Percentiles rank a stretch among this genome's conserved stretches.
phyloP scores from a whole-genome alignment of 805 yeast species.

The Lachancea sp. region DNA sequence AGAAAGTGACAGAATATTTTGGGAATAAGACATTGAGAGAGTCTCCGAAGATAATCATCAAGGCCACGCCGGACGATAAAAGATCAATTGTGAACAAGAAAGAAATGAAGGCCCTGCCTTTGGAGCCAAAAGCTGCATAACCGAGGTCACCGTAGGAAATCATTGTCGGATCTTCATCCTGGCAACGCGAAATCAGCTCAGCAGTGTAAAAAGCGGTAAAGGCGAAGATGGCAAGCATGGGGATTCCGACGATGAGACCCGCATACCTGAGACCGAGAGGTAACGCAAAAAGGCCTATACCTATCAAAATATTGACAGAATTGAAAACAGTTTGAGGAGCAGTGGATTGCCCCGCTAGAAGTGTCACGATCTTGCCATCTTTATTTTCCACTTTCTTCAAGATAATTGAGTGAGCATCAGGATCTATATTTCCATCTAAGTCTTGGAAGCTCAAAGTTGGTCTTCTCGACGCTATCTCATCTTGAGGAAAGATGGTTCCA shows the following conservation, averaged over 20 bases:
- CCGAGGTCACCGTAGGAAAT: slow-evolving; percentile 88
- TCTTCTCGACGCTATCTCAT: slow-evolving; percentile 26
- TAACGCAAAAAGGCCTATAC: slow-evolving; percentile 67
- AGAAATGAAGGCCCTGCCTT: slow-evolving; percentile 69
- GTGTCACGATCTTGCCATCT: slow-evolving; percentile 64
- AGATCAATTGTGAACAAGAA: slow-evolving; percentile 69
- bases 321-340: slow-evolving; percentile 72
- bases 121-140: slow-evolving; percentile 73
- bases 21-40: slow-evolving; percentile 69
- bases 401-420: slow-evolving; percentile 45
- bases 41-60: slow-evolving; percentile 79
- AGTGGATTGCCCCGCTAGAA: slow-evolving; percentile 76
- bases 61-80: slow-evolving; percentile 73
- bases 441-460: slow-evolving; percentile 42
- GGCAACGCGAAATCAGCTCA: slow-evolving; percentile 58
- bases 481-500: slow-evolving; percentile 27
- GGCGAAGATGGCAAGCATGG: slow-evolving; percentile 56
- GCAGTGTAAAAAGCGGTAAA: slow-evolving; percentile 72
- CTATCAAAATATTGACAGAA: slow-evolving; percentile 69
- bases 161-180: slow-evolving; percentile 73
- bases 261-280: slow-evolving; percentile 63
- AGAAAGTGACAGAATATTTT: slow-evolving; percentile 42
- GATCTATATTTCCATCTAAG: slow-evolving; percentile 33
- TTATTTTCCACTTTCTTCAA: slow-evolving; percentile 60
- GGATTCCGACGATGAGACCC: slow-evolving; percentile 65